Conservation (phyloP, 78 protist genomes). For the Creolimax fragrantissima region DNA sequence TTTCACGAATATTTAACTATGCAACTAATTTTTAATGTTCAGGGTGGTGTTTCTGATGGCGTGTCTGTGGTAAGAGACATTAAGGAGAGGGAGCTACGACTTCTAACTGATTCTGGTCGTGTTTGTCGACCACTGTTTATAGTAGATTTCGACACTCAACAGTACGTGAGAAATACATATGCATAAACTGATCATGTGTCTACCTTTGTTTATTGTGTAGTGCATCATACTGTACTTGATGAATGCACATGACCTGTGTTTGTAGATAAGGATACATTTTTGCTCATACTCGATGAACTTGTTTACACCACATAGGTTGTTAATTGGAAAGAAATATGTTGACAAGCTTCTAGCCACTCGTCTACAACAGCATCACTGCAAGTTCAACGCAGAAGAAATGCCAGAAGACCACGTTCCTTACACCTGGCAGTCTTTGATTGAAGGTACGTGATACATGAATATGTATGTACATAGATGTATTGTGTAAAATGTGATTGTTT, state of each 20-base stretch:
- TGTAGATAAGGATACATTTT: too few species aligned
- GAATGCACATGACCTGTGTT: background rate
- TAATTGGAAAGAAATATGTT: background rate
- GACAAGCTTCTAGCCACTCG: background rate
- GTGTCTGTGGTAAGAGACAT: conserved; percentile 80
- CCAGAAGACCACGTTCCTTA: background rate
- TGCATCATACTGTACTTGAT: background rate
- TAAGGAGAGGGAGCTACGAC: conserved; percentile 73
- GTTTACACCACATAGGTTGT: background rate
- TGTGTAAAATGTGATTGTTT: too few species aligned
- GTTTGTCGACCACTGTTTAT: conserved; percentile 86
- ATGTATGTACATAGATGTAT: too few species aligned
- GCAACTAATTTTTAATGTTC: too few species aligned
- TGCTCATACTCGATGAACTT: too few species aligned
- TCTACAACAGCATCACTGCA: background rate
- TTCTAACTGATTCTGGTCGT: conserved; percentile 85
- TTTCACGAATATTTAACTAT: too few species aligned
- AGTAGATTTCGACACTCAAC: conserved; percentile 59
- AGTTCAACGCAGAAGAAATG: background rate
- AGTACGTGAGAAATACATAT: background rate
- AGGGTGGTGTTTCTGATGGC: conserved; percentile 4
- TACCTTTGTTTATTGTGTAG: background rate
- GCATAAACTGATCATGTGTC: background rate
- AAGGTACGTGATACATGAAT: too few species aligned
- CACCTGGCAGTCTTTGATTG: background rate